Evolutionary conservation across 164 flowering plant species (phyloP).

Genomic region (Tinospora cordifolia): DNA sequence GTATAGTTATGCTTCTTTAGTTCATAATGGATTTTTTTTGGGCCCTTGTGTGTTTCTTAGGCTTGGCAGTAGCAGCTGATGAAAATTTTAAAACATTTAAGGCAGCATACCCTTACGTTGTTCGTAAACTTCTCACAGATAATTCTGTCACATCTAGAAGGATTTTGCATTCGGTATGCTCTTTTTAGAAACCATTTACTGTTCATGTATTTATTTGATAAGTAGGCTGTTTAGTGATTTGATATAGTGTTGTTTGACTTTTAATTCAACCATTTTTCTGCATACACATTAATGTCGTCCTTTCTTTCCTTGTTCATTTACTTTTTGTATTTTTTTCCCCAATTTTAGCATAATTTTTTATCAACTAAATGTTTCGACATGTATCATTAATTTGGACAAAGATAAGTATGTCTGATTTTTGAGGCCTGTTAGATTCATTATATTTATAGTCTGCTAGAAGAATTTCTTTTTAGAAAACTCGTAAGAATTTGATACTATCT

Average conservation of each 20-base stretch:
- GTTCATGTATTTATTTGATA: too few species aligned
- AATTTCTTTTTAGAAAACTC: too few species aligned
- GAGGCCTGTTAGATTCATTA: too few species aligned
- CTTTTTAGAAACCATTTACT: neutral
- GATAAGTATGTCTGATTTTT: too few species aligned
- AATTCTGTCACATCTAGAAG: slow-evolving; percentile 65
- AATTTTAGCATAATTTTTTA: too few species aligned
- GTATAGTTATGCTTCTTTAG: neutral
- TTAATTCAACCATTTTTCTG: neutral
- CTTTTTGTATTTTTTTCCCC: too few species aligned
- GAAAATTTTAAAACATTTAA: slow-evolving; percentile 81
- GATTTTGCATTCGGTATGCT: slow-evolving; percentile 69
- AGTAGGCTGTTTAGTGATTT: neutral
- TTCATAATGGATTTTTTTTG: neutral
- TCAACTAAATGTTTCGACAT: too few species aligned
- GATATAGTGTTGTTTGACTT: neutral
- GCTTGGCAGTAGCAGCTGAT: slow-evolving; percentile 87
- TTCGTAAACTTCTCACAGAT: slow-evolving; percentile 79
- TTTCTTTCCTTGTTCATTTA: neutral
- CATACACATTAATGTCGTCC: neutral
- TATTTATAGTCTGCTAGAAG: too few species aligned
- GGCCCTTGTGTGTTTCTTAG: slow-evolving; percentile 34
- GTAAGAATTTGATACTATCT: too few species aligned
- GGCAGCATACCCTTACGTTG: slow-evolving; percentile 91
- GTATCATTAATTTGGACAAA: too few species aligned